phyloP scores from a whole-genome alignment of 2,329 filamentous ascomycete genomes.

The Curvularia spicifera region DNA sequence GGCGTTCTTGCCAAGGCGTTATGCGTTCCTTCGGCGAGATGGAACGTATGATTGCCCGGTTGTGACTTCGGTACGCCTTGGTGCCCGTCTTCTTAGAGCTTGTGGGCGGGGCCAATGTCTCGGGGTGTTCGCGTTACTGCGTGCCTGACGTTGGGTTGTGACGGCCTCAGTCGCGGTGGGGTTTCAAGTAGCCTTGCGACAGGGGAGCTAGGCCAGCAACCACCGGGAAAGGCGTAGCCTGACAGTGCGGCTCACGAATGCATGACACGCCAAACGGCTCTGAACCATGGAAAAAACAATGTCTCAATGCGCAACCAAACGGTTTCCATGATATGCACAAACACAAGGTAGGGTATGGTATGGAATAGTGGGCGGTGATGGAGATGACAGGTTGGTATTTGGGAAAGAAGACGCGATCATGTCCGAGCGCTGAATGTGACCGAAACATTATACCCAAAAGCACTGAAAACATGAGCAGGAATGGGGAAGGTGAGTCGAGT shows the following conservation, averaged over 20 bases:
- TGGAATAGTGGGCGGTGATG: slow-evolving; percentile 15
- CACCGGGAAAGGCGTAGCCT: slow-evolving; percentile 23
- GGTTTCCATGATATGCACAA: slow-evolving; percentile 25
- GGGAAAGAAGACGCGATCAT: slow-evolving; percentile 32
- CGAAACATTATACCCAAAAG: slow-evolving; percentile 34
- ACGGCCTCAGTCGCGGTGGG: slow-evolving; percentile 37
- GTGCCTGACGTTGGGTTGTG: slow-evolving; percentile 35
- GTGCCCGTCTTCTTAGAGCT: slow-evolving; percentile 25
- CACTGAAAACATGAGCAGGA: slow-evolving; percentile 27
- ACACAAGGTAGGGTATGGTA: slow-evolving; percentile 35
- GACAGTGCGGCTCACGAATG: slow-evolving; percentile 35
- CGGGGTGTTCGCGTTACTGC: slow-evolving; percentile 21
- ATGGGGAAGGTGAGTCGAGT: slow-evolving; percentile 37
- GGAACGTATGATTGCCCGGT: slow-evolving; percentile 45
- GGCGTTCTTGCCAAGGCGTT: slow-evolving; percentile 33
- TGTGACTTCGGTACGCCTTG: slow-evolving; percentile 43
- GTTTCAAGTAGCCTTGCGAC: slow-evolving; percentile 44
- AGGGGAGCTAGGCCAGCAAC: slow-evolving; percentile 35
- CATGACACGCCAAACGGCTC: slow-evolving; percentile 16
- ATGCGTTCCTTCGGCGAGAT: slow-evolving; percentile 40
- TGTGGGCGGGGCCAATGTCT: slow-evolving; percentile 22
- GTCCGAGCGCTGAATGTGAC: slow-evolving; percentile 33
- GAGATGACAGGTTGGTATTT: slow-evolving; percentile 35
- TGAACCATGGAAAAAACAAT: slow-evolving; percentile 11
- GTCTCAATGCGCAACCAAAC: slow-evolving; percentile 24